Conservation (phyloP, 805 yeast genomes). For the Schizosaccharomyces japonicus region DNA sequence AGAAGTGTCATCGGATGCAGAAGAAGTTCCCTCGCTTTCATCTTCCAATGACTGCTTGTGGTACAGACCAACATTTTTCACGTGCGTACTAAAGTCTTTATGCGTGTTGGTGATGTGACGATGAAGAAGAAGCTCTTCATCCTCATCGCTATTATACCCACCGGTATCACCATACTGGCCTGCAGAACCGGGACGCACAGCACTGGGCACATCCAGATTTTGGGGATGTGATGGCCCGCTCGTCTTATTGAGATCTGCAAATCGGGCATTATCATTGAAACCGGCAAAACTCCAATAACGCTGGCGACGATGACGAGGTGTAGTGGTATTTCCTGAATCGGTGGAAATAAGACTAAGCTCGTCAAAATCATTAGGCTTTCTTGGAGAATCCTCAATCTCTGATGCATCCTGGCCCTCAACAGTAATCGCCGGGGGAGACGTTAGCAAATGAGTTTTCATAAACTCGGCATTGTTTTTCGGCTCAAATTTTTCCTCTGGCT, state of each 20-base stretch:
- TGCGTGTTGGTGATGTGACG: neutral
- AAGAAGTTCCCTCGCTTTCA: neutral
- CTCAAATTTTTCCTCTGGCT: neutral
- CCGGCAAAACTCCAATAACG: constrained; percentile 4
- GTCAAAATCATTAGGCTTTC: neutral
- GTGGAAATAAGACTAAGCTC: neutral
- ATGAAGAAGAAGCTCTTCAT: neutral
- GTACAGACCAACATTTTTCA: neutral
- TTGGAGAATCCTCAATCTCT: neutral
- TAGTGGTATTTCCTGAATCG: neutral
- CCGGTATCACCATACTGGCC: too few relatives aligned
- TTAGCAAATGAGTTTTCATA: neutral
- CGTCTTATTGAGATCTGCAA: neutral
- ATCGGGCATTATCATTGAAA: neutral
- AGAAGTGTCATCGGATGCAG: neutral
- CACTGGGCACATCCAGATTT: neutral
- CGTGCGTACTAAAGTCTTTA: neutral
- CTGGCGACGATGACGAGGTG: neutral
- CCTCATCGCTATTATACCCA: too few relatives aligned
- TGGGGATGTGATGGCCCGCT: too few relatives aligned
- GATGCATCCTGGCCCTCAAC: too few relatives aligned
- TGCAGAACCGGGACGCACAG: neutral
- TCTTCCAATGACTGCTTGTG: neutral
- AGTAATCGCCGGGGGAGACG: neutral
- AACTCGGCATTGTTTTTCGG: neutral